Evolutionary conservation across 225 moss, liverwort and hornwort genomes (phyloP).

Genomic region (Anthoceros angustus): DNA sequence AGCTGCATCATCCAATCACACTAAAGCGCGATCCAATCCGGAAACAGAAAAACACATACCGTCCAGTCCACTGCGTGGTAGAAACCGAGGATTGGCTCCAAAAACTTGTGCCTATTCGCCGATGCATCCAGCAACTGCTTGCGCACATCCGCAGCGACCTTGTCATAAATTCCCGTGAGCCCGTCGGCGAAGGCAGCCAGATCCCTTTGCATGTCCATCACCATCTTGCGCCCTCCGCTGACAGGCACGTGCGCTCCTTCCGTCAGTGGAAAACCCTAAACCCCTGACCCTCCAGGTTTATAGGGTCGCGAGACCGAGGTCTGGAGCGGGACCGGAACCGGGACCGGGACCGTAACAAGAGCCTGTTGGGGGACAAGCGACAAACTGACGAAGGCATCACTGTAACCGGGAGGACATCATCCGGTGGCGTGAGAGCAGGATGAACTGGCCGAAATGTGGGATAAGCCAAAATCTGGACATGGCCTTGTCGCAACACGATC

Average conservation of each 20-base stretch:
- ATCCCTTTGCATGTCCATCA: slow-evolving; percentile 44
- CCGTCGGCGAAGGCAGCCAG: slow-evolving; percentile 48
- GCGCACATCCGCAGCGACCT: slow-evolving; percentile 29
- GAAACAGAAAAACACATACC: slow-evolving; percentile 10
- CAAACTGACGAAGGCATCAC: too few species aligned
- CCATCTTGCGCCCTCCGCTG: neutral
- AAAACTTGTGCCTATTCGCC: slow-evolving; percentile 30
- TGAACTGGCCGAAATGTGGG: too few species aligned
- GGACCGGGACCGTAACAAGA: too few species aligned
- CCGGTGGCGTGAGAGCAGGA: too few species aligned
- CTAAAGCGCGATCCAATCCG: neutral
- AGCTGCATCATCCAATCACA: neutral
- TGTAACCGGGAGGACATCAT: too few species aligned
- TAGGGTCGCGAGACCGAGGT: too few species aligned
- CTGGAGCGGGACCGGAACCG: too few species aligned
- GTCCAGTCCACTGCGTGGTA: slow-evolving; percentile 71
- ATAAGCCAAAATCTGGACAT: too few species aligned
- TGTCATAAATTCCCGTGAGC: slow-evolving; percentile 42
- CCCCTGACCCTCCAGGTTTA: too few species aligned
- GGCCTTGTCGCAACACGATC: too few species aligned
- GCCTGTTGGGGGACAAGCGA: too few species aligned
- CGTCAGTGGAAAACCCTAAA: too few species aligned
- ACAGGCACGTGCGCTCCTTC: neutral
- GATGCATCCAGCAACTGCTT: slow-evolving; percentile 35
- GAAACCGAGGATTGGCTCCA: slow-evolving; percentile 48